phyloP scores from a whole-genome alignment of 495 filamentous ascomycete genomes.

The Lasiosphaeria miniovina region DNA sequence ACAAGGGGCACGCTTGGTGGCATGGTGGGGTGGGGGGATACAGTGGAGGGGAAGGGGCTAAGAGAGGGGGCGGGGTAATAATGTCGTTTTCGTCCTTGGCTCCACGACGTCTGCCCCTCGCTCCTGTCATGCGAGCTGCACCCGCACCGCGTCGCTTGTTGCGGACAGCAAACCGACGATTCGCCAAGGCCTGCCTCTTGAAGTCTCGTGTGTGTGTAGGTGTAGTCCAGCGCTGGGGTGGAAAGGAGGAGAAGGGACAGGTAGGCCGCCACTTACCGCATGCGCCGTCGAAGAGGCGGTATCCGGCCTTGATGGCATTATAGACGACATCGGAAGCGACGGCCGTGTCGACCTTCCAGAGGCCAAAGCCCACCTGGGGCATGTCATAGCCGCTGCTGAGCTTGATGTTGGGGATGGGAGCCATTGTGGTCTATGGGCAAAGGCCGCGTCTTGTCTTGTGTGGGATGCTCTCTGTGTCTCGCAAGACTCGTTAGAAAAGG shows the following conservation, averaged over 20 bases:
- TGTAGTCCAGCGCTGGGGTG: too few species aligned
- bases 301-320: slow-evolving; percentile 84
- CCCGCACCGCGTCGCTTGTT: too few species aligned
- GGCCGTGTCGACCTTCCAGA: slow-evolving; percentile 85
- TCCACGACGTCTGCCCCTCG: slow-evolving; percentile 4
- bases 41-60: not conserved
- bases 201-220: too few species aligned
- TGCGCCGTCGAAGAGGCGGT: slow-evolving; percentile 83
- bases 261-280: slow-evolving; percentile 55
- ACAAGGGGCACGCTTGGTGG: slow-evolving; percentile 16
- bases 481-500: not conserved
- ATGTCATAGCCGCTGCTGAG: slow-evolving; percentile 79
- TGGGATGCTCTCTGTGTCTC: not conserved
- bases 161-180: slow-evolving; percentile 1
- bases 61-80: slow-evolving; percentile 29
- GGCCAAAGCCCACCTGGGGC: slow-evolving; percentile 78
- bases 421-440: slow-evolving; percentile 27
- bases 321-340: slow-evolving; percentile 78
- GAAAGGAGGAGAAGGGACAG: too few species aligned
- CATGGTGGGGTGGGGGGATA: slow-evolving; percentile 26
- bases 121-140: too few species aligned
- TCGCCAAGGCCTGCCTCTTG: too few species aligned
- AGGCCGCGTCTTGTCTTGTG: not conserved
- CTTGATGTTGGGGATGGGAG: slow-evolving; percentile 58
- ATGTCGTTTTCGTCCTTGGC: slow-evolving; percentile 9